Base-by-base conservation (phyloP, 441 rosid genomes). In the Populus hybrid region DNA sequence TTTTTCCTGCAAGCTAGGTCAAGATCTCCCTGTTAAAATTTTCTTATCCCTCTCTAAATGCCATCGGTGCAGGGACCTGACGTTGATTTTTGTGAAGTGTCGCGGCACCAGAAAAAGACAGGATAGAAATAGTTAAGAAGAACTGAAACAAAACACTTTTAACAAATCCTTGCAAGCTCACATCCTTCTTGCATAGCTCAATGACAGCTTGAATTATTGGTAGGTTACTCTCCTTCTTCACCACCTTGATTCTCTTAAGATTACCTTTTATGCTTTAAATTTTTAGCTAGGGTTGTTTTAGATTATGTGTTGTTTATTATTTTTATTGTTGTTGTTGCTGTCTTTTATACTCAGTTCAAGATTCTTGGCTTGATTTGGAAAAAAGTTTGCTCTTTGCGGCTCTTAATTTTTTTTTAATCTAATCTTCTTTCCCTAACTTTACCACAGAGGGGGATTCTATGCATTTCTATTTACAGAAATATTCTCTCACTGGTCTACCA, bases 231-330 rank as follows among this genome's bases (percentile, higher is more conserved):
- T 54, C 61, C 28, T 24, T 65, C 59, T 28, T 28, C 67, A 16
- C 54, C 21, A 65, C 38, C 28, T 10, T 23, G 23, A 32, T 8
- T 72, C 30, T 9, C 46, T 28, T 54, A 20, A 4, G 23, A 36
- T 68, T 38, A 72, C 67, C 35, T 40, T 0, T 23, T 65, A 21
- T 21, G 30, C 66, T 50, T 79, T 64, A 21, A 40, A 40, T 40
- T 40, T 40, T 12, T 20, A 42, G 10, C 78, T 81, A 83, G 83
- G 87, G 85, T 69, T 81, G 65, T 35, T 76, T 73, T 23, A 50
- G 67, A 36, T 74, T 69, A 67, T 61, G 61, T 54, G 61, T 35
- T 16, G 8, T 28, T 66, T 24, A 24, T 28, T 40, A 8, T 46
- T 23, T 2, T 32, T 21, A 0, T 14, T 32, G 42, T 0, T 40